These are phyloP conservation scores for Westerdykella ornata DNA, from an alignment of 2,329 filamentous ascomycete genomes.

Conservation along the genomic window DNA sequence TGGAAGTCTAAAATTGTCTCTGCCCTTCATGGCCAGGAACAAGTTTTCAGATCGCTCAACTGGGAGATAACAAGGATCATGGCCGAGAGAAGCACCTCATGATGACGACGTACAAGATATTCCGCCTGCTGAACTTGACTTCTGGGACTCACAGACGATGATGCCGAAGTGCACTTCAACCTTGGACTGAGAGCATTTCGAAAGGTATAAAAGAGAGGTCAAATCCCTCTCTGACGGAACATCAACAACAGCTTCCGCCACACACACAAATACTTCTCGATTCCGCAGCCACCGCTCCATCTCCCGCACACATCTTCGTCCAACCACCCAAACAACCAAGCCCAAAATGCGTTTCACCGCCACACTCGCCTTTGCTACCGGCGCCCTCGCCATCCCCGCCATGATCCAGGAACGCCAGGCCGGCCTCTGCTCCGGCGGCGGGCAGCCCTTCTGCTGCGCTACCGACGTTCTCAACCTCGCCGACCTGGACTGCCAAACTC, in stretches of 20 bases:
- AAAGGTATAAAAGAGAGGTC: constrained; percentile 28
- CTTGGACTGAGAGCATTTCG: neutral
- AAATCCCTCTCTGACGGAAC: constrained; percentile 13
- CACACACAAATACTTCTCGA: constrained; percentile 7
- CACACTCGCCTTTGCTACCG: constrained; percentile 26
- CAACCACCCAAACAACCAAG: constrained; percentile 5
- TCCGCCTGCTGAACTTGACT: constrained; percentile 2
- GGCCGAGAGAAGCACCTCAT: constrained; percentile 5
- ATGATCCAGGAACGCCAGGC: constrained; percentile 29
- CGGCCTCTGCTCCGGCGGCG: constrained; percentile 29
- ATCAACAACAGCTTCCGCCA: constrained; percentile 19
- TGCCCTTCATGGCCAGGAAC: constrained; percentile 1
- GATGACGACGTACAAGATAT: constrained; percentile 22
- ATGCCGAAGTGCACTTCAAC: neutral
- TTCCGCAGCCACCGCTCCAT: constrained; percentile 7
- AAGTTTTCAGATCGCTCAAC: constrained; percentile 9
- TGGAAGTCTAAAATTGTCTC: constrained; percentile 10
- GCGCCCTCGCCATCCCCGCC: constrained; percentile 25
- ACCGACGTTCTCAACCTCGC: constrained; percentile 55
- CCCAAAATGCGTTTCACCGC: constrained; percentile 34
- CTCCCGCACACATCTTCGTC: constrained; percentile 5
- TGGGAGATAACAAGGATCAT: constrained; percentile 18
- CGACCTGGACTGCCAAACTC: constrained; percentile 51
- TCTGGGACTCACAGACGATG: neutral
- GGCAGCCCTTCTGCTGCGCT: constrained; percentile 52